Evolutionary conservation across 2,329 filamentous ascomycete genomes (phyloP), one percentile per base, ranked within the genome.

Genomic region (Fusarium sp.): DNA sequence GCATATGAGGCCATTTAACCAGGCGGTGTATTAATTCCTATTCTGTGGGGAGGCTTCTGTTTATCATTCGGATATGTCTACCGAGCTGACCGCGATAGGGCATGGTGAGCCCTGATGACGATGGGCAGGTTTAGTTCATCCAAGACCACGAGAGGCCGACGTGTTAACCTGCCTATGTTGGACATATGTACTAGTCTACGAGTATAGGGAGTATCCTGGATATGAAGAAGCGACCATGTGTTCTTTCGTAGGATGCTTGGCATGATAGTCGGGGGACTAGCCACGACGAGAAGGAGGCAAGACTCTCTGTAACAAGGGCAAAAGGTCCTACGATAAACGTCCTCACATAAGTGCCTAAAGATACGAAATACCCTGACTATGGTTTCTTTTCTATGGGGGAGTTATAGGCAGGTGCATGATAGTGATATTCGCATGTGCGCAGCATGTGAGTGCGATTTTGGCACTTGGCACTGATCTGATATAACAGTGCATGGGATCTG

Each of bases 201-300:
- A 20, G 10, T 41, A 28, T 41, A 55, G 5, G 32, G 14, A 55
- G 24, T 22, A 66, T 54, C 42, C 53, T 32, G 18, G 32, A 30
- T 56, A 51, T 26, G 35, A 47, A 39, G 28, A 39, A 38, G 36
- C 18, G 59, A 39, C 20, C 24, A 17, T 55, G 24, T 41, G 35
- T 2, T 41, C 51, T 30, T 70, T 35, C 15, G 32, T 14, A 26
- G 28, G 39, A 45, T 55, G 32, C 68, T 70, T 51, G 67, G 54
- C 67, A 59, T 47, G 28, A 38, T 39, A 51, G 42, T 45, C 66
- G 42, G 67, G 53, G 60, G 57, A 65, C 67, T 70, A 70, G 67
- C 66, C 67, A 48, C 22, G 60, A 70, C 47, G 41, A 70, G 67
- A 70, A 70, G 67, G 67, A 70, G 66, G 24, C 41, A 66, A 70